These are phyloP conservation scores for Fusarium anthophilum DNA, from an alignment of 2,329 filamentous ascomycete species.

Conservation along the genomic window DNA sequence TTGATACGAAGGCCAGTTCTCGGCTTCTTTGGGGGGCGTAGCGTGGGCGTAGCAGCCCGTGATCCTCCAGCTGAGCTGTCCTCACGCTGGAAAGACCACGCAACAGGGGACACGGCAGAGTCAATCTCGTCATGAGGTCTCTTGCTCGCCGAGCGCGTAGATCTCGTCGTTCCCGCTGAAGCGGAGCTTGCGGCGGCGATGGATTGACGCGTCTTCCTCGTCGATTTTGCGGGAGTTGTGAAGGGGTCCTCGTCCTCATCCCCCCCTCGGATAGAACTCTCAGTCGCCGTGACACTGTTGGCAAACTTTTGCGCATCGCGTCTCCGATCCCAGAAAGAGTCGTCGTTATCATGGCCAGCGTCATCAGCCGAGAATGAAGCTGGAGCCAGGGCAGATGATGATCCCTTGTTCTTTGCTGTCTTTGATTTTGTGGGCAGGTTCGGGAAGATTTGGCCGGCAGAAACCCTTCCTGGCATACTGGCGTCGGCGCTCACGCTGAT, in stretches of 20 bases:
- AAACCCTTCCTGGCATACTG: conserved; percentile 54
- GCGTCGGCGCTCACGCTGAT: conserved; percentile 43
- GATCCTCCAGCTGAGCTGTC: conserved; percentile 60
- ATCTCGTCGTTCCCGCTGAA: conserved; percentile 49
- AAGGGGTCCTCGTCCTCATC: conserved; percentile 41
- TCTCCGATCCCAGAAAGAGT: conserved; percentile 48
- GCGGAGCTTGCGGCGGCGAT: conserved; percentile 33
- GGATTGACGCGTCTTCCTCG: conserved; percentile 50
- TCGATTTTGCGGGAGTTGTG: conserved; percentile 46
- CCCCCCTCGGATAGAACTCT: conserved; percentile 52
- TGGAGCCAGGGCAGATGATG: conserved; percentile 32
- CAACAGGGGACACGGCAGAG: conserved; percentile 61
- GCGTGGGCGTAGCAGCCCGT: conserved; percentile 68
- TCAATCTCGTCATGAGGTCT: conserved; percentile 65
- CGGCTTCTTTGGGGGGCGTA: conserved; percentile 67
- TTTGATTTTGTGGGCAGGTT: conserved; percentile 45
- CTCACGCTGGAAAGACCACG: conserved; percentile 59
- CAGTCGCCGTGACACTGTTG: conserved; percentile 46
- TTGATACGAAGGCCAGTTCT: conserved; percentile 72
- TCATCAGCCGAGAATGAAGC: conserved; percentile 38
- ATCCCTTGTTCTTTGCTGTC: conserved; percentile 44
- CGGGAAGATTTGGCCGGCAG: conserved; percentile 47
- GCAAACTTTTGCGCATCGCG: conserved; percentile 53
- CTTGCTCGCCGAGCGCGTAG: conserved; percentile 63
- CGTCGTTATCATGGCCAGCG: conserved; percentile 45